These are phyloP conservation scores for Leccinum subrobustum DNA, from an alignment of 1,284 basidiomycete genomes.

Conservation along the genomic window DNA sequence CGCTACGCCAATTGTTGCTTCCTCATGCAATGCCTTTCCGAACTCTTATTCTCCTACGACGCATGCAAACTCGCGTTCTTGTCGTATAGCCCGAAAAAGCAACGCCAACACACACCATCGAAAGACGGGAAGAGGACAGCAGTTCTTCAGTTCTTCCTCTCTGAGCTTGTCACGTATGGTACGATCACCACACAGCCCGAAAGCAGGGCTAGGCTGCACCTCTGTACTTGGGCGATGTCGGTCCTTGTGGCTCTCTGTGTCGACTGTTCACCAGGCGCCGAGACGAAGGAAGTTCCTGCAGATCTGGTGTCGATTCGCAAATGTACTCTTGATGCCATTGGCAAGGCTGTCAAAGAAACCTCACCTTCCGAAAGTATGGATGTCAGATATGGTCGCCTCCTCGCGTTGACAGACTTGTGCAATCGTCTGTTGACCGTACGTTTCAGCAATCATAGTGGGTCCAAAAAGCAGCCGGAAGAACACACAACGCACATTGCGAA, in stretches of 20 bases:
- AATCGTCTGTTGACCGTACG: slow-evolving; percentile 85
- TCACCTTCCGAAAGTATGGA: slow-evolving; percentile 68
- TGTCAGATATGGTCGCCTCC: slow-evolving; percentile 83
- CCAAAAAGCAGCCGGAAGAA: slow-evolving; percentile 75
- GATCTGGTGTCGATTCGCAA: slow-evolving; percentile 88
- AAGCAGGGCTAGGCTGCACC: slow-evolving; percentile 44
- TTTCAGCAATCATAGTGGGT: slow-evolving; percentile 49
- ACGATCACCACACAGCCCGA: slow-evolving; percentile 62
- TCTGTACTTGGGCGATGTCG: too few species aligned
- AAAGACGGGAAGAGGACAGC: slow-evolving; percentile 64
- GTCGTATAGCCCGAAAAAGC: slow-evolving; percentile 72
- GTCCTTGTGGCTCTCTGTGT: too few species aligned
- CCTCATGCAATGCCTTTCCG: slow-evolving; percentile 89
- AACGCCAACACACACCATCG: slow-evolving; percentile 52
- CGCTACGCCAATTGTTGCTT: slow-evolving; percentile 75
- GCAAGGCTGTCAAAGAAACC: slow-evolving; percentile 84
- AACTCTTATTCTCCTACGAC: slow-evolving; percentile 92
- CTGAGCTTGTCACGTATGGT: slow-evolving; percentile 78
- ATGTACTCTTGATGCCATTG: slow-evolving; percentile 86
- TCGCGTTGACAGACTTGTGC: slow-evolving; percentile 87
- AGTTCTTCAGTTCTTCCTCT: slow-evolving; percentile 75
- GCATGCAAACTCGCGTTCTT: slow-evolving; percentile 88
- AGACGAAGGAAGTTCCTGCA: slow-evolving; percentile 73
- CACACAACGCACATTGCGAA: slow-evolving; percentile 91
- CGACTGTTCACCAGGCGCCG: slow-evolving; percentile 24